These are phyloP conservation scores for Amanita exitialis DNA, from an alignment of 768 basidiomycete species.

Conservation along the genomic window DNA sequence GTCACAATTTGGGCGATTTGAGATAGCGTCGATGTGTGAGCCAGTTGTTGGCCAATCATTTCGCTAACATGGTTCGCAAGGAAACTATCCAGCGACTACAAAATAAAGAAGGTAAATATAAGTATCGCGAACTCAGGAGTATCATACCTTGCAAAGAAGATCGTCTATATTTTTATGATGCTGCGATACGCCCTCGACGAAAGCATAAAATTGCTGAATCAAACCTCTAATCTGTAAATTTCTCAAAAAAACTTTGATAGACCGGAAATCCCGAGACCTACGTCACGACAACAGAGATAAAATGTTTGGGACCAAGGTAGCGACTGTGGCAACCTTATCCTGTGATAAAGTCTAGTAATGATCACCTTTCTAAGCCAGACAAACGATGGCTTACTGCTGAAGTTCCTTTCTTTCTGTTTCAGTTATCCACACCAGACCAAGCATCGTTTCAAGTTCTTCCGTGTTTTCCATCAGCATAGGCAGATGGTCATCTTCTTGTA, in stretches of 20 bases:
- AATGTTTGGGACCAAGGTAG: constrained; percentile 96
- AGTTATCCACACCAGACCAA: constrained; percentile 79
- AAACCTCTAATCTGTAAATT: constrained; percentile 57
- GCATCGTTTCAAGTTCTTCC: constrained; percentile 58
- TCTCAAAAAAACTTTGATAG: neutral
- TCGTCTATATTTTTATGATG: constrained; percentile 90
- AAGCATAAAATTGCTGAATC: constrained; percentile 92
- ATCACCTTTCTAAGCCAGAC: neutral
- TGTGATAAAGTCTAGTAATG: constrained; percentile 18
- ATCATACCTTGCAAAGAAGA: constrained; percentile 72
- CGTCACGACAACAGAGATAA: constrained; percentile 88
- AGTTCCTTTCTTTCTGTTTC: constrained; percentile 55
- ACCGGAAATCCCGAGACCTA: constrained; percentile 20
- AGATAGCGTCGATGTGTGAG: constrained; percentile 67
- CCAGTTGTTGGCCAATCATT: constrained; percentile 64
- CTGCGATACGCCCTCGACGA: constrained; percentile 90
- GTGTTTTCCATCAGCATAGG: constrained; percentile 67
- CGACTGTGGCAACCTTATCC: constrained; percentile 53
- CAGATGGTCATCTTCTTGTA: constrained; percentile 79
- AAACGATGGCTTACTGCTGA: constrained; percentile 30
- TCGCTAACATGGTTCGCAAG: constrained; percentile 69
- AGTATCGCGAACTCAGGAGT: neutral
- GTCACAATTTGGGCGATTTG: constrained; percentile 91
- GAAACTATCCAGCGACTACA: constrained; percentile 78
- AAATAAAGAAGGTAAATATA: constrained; percentile 3